Evolutionary conservation across 768 basidiomycete species (phyloP).

Genomic region (Phlegmacium glaucopus): DNA sequence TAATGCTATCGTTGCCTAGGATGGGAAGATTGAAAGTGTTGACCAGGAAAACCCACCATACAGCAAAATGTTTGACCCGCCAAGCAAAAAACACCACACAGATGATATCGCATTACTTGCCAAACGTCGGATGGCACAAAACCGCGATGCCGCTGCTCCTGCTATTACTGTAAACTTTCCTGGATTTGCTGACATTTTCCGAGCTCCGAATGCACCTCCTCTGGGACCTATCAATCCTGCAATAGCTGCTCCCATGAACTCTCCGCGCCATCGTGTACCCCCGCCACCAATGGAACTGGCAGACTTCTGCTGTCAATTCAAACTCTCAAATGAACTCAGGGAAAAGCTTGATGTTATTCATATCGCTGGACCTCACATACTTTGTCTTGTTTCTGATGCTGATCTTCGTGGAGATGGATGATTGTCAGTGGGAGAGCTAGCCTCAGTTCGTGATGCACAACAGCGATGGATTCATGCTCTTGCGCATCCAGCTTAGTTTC

Average conservation of each 20-base stretch:
- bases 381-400: conserved; percentile 1
- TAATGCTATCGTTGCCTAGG: neutral
- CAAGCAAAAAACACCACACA: neutral
- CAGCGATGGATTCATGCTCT: neutral
- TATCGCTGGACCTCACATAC: conserved; percentile 3
- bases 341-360: conserved; percentile 4
- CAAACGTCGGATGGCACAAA: neutral
- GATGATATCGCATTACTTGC: conserved; percentile 6
- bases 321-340: neutral
- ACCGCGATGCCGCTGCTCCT: neutral
- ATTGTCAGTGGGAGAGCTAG: conserved; percentile 3
- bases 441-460: conserved; percentile 2
- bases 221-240: neutral
- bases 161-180: conserved; percentile 3
- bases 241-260: neutral
- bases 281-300: conserved; percentile 1
- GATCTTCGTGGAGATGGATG: conserved; percentile 3
- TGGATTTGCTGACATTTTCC: conserved; percentile 2
- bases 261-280: neutral
- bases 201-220: neutral
- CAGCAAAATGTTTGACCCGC: conserved; percentile 7
- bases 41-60: conserved; percentile 3
- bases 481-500: neutral
- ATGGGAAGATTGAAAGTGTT: conserved; percentile 4
- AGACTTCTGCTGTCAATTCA: neutral